A percentile compares a stretch with the other conserved stretches of the same genome.
These are phyloP conservation scores for Neolentinus lepideus DNA, from an alignment of 1,284 basidiomycete genomes.

Conservation along the genomic window DNA sequence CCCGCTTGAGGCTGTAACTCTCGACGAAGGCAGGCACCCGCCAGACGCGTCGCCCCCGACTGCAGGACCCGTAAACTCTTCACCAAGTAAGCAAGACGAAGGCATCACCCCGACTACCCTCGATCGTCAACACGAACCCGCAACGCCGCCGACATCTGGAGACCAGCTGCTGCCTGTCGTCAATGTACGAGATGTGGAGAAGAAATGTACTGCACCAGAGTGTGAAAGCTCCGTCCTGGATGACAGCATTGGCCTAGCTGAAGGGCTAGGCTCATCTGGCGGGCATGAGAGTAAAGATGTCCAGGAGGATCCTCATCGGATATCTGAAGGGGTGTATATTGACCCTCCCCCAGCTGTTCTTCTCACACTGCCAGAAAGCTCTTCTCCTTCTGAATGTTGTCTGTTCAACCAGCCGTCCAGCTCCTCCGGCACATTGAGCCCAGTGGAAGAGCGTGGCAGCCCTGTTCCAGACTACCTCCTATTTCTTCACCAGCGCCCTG, in stretches of 20 bases:
- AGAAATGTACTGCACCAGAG: background rate
- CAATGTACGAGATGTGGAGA: background rate
- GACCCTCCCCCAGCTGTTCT: constrained; percentile 1
- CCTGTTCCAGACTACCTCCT: constrained; percentile 16
- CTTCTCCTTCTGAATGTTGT: background rate
- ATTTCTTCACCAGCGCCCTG: constrained; percentile 52
- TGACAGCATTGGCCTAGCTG: background rate
- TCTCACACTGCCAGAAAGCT: background rate
- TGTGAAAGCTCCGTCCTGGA: background rate
- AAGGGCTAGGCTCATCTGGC: background rate
- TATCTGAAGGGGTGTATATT: constrained; percentile 3
- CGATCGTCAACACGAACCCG: background rate
- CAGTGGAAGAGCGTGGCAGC: background rate
- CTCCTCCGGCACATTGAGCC: background rate
- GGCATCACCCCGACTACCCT: background rate
- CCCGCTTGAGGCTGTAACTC: too few species aligned
- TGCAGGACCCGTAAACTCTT: too few species aligned
- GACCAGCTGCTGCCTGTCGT: background rate
- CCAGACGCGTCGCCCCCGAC: too few species aligned
- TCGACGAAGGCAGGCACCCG: too few species aligned
- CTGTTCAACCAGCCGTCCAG: constrained; percentile 1
- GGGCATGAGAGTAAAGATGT: background rate
- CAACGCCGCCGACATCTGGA: background rate
- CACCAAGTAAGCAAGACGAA: background rate
- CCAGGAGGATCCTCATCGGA: constrained; percentile 1